Evolutionary conservation across 108 stramenopile genomes (phyloP).

Genomic region (Schizochytrium sp.): DNA sequence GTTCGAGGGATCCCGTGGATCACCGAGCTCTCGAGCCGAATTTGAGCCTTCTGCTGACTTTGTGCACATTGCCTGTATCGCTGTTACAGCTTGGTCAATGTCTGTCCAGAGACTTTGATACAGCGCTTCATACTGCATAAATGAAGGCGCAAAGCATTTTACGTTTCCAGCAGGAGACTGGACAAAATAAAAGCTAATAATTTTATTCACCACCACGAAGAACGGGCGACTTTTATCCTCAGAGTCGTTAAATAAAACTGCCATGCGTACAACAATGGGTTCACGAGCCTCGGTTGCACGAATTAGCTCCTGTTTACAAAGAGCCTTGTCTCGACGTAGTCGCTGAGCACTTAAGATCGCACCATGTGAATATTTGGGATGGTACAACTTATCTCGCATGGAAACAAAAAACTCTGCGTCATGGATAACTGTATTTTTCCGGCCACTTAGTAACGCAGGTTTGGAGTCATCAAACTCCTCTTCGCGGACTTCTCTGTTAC

Average conservation of each 20-base stretch:
- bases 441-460: neutral
- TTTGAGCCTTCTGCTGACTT: no score
- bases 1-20: constrained; percentile 14
- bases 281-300: constrained; percentile 11
- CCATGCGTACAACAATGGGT: constrained; percentile 32
- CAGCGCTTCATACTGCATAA: constrained; percentile 21
- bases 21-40: neutral
- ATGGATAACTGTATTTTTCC: neutral
- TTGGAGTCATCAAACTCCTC: neutral
- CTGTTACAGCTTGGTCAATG: neutral
- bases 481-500: neutral
- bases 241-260: neutral
- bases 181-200: constrained; percentile 46
- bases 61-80: constrained; percentile 4
- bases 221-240: neutral
- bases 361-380: constrained; percentile 44
- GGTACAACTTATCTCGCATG: constrained; percentile 32
- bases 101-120: constrained; percentile 39
- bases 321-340: constrained; percentile 21
- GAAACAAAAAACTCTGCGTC: constrained; percentile 15
- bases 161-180: neutral
- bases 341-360: neutral
- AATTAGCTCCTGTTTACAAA: constrained; percentile 14
- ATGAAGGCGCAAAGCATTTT: neutral
- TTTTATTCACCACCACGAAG: constrained; percentile 10